Percentiles rank a stretch among this genome's conserved stretches.
These are phyloP conservation scores for Ophiorrhiza pumila DNA, from an alignment of 257 asterid genomes.

Conservation along the genomic window DNA sequence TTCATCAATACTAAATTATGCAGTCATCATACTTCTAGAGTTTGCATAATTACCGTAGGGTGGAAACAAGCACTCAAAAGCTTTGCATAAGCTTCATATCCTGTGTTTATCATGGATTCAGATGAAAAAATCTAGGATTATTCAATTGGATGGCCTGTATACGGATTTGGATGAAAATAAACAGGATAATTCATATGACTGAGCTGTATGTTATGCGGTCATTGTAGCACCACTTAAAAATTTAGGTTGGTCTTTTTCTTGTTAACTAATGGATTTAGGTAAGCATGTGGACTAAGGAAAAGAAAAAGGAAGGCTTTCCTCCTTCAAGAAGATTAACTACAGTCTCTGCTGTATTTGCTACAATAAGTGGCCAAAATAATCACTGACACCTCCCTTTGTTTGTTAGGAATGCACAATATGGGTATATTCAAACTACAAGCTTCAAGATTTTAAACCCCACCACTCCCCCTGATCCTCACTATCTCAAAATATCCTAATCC, in stretches of 20 bases:
- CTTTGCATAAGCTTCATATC: conserved; percentile 1
- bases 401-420: not conserved
- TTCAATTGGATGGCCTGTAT: not conserved
- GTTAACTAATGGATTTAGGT: not conserved
- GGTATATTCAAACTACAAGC: not conserved
- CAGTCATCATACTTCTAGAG: not conserved
- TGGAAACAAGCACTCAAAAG: not conserved
- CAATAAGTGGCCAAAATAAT: not conserved
- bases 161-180: not conserved
- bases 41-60: not conserved
- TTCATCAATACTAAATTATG: not conserved
- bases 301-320: not conserved
- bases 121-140: not conserved
- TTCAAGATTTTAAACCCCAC: not conserved
- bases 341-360: not conserved
- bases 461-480: not conserved
- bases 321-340: not conserved
- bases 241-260: not conserved
- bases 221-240: no score
- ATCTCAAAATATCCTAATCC: not conserved
- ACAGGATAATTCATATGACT: not conserved
- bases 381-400: not conserved
- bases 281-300: not conserved
- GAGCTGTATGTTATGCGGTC: not conserved
- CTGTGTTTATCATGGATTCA: not conserved